Evolutionary conservation across 176 grass and related monocot genomes (phyloP).

Genomic region (Otatea glauca): DNA sequence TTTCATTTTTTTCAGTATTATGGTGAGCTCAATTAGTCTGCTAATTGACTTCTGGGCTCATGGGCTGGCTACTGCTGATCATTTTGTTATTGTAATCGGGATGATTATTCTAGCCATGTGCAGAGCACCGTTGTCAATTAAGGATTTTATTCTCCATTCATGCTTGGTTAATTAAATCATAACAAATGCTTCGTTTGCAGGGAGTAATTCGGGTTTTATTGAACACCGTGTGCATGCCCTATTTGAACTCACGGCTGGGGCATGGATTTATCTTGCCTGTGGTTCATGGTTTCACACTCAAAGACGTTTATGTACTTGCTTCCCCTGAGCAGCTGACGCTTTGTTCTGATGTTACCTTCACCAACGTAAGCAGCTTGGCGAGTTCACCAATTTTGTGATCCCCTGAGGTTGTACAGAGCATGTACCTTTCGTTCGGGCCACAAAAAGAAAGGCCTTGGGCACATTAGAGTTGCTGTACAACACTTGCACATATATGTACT

Average conservation of each 20-base stretch:
- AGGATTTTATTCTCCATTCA: background rate
- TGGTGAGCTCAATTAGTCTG: background rate
- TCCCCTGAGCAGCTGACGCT: conserved; percentile 56
- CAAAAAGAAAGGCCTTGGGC: background rate
- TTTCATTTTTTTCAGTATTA: background rate
- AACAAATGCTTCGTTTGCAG: conserved; percentile 49
- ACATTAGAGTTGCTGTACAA: background rate
- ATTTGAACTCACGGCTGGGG: conserved; percentile 66
- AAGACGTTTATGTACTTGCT: conserved; percentile 67
- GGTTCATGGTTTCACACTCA: conserved; percentile 69
- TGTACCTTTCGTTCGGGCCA: background rate
- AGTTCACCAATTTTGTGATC: conserved; percentile 22
- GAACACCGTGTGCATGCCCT: conserved; percentile 74
- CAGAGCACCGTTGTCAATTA: background rate
- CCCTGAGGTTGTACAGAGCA: background rate
- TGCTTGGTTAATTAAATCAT: conserved; percentile 5
- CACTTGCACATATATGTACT: conserved; percentile 44
- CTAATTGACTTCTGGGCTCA: background rate
- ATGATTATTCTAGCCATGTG: background rate
- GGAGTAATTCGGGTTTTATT: conserved; percentile 80
- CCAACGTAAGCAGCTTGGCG: conserved; percentile 45
- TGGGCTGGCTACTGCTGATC: background rate
- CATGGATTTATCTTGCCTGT: conserved; percentile 69
- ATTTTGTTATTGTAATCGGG: background rate
- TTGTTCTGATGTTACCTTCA: conserved; percentile 77